These are phyloP conservation scores for Cladosporium velox DNA, from an alignment of 2,329 filamentous ascomycete genomes.

Conservation along the genomic window DNA sequence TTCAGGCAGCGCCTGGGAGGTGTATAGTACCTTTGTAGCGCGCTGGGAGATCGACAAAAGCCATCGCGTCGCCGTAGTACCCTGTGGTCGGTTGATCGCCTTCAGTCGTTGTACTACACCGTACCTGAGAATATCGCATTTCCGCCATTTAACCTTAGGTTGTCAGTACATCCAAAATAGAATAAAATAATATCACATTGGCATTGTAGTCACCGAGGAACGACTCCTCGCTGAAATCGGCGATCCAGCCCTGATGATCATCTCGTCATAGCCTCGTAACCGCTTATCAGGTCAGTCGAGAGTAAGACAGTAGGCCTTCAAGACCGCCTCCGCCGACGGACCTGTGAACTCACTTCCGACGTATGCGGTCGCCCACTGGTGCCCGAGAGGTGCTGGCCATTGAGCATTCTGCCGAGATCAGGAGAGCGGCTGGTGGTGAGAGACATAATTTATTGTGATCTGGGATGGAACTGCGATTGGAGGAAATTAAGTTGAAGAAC, in stretches of 20 bases:
- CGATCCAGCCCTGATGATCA: neutral
- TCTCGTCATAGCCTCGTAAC: neutral
- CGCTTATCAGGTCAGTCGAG: neutral
- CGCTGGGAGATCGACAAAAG: neutral
- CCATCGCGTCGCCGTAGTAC: neutral
- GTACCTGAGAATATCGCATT: neutral
- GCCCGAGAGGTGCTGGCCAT: neutral
- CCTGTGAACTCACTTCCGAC: constrained; percentile 5
- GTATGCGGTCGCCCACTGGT: constrained; percentile 10
- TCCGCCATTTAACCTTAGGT: neutral
- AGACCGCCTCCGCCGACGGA: constrained; percentile 10
- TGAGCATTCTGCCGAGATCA: neutral
- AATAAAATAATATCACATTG: neutral
- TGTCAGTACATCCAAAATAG: neutral
- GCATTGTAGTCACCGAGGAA: neutral
- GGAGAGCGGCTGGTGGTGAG: neutral
- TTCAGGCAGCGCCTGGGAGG: neutral
- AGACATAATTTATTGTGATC: neutral
- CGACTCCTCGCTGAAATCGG: neutral
- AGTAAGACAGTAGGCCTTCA: neutral
- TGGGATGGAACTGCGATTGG: neutral
- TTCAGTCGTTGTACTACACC: neutral
- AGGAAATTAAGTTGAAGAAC: neutral
- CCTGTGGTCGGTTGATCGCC: neutral
- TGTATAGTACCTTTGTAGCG: neutral